Evolutionary conservation across 2,329 filamentous ascomycete genomes (phyloP), one percentile per base, ranked within the genome.

Genomic region (Cryphonectria parasitica): DNA sequence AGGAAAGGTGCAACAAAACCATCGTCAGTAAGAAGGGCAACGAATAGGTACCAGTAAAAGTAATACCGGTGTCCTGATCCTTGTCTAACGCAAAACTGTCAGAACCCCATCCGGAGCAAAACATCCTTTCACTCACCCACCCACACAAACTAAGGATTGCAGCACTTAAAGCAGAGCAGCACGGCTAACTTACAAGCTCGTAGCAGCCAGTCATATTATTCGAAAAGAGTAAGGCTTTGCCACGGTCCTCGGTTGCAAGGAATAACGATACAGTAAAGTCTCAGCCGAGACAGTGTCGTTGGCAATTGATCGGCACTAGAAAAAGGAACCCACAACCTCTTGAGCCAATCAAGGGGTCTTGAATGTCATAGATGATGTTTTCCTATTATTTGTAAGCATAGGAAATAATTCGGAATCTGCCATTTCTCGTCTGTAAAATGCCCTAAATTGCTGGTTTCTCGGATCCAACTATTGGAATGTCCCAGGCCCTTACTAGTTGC

Each of bases 371-470:
- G 54, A 19, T 34, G 54, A 13, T 5, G 28, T 36, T 49, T 7
- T 49, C 1, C 54, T 13, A 7, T 13, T 34, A 17, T 66, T 58
- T n/a, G 45, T n/a, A n/a, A n/a, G 11, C 6, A 61, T 66, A 54
- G 68, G 58, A 56, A 39, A 65, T 61, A 60, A 58, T 60, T 66
- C 22, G 62, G 66, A 19, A 69, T 61, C n/a, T 49, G 7, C 36
- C 52, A 52, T 66, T 61, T 2, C 39, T 39, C 15, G 31, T 31
- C 31, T 61, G 31, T 7, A n/a, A 49, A 22, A 36, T 19, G 10
- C 11, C 3, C 52, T 49, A 22, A 43, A 49, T 52, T 45, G 67
- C 4, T 15, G 65, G 41, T 61, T 28, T 66, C 62, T 52, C 25
- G 34, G 39, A 22, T 34, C 34, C 58, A 3, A n/a, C 2, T 25